Percentiles rank a stretch among this genome's conserved stretches.
phyloP scores from a whole-genome alignment of 2,329 filamentous ascomycete species.

The Parascedosporium putredinis region DNA sequence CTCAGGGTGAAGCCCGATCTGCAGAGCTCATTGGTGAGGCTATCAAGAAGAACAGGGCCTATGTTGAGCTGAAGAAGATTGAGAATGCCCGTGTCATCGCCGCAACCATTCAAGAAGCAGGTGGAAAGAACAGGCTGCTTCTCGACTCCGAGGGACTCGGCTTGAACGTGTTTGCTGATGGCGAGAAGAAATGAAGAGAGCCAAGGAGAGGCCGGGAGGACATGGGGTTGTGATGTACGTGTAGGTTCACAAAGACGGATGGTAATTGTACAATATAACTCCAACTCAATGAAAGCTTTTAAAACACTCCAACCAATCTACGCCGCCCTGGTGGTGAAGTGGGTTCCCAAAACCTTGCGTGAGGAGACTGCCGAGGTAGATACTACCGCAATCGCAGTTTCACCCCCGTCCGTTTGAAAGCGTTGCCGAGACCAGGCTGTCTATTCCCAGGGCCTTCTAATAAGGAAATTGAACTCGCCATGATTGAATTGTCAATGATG shows the following conservation, averaged over 20 bases:
- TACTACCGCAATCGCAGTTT: too few species aligned
- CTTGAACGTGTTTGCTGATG: conserved; percentile 64
- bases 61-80: conserved; percentile 94
- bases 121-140: conserved; percentile 86
- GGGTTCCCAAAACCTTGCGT: too few species aligned
- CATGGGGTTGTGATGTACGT: conserved; percentile 2
- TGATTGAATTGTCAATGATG: too few species aligned
- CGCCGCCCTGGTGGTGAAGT: too few species aligned
- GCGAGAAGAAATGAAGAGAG: conserved; percentile 35
- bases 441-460: too few species aligned
- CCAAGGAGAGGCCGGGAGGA: not conserved
- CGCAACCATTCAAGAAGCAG: conserved; percentile 72
- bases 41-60: conserved; percentile 98
- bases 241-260: conserved; percentile 3
- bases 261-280: conserved; percentile 8
- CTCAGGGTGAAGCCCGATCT: conserved; percentile 96
- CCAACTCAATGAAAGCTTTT: conserved; percentile 1
- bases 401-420: too few species aligned
- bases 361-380: too few species aligned
- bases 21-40: conserved; percentile 97
- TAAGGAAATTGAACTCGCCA: too few species aligned
- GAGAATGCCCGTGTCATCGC: conserved; percentile 91
- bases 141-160: conserved; percentile 85
- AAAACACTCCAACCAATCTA: too few species aligned
- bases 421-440: too few species aligned